Percentiles rank a stretch among this genome's conserved stretches.
Conservation (phyloP, 345 rosid genomes). For the Sonneratia alba region DNA sequence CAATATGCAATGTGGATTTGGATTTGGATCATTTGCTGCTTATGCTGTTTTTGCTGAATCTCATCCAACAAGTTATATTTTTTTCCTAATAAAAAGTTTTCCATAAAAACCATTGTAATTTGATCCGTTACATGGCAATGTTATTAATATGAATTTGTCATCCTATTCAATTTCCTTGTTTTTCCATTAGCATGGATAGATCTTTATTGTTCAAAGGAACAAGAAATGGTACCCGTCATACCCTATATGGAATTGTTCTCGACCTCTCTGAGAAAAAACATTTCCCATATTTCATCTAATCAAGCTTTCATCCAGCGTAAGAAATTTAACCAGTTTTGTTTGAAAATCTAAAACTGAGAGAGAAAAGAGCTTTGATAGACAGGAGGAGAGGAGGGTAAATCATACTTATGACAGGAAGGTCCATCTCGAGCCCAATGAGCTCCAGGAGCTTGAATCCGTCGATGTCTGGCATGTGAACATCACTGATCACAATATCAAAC, state of each 20-base stretch:
- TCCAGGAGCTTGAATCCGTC: conserved; percentile 76
- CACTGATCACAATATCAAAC: conserved; percentile 71
- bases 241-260: neutral
- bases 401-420: conserved; percentile 85
- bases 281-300: neutral
- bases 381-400: neutral
- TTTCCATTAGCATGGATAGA: too few species aligned
- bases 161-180: too few species aligned
- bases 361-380: neutral
- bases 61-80: neutral
- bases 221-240: too few species aligned
- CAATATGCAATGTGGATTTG: neutral
- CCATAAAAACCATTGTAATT: neutral
- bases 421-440: conserved; percentile 61
- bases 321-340: neutral
- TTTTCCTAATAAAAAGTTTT: neutral
- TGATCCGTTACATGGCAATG: neutral
- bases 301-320: neutral
- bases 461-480: conserved; percentile 90
- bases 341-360: neutral
- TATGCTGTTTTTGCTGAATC: neutral
- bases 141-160: too few species aligned
- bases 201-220: too few species aligned
- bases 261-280: neutral
- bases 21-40: neutral